Evolutionary conservation across 2,329 filamentous ascomycete genomes (phyloP).

Genomic region (Ascochyta viciae-villosae): DNA sequence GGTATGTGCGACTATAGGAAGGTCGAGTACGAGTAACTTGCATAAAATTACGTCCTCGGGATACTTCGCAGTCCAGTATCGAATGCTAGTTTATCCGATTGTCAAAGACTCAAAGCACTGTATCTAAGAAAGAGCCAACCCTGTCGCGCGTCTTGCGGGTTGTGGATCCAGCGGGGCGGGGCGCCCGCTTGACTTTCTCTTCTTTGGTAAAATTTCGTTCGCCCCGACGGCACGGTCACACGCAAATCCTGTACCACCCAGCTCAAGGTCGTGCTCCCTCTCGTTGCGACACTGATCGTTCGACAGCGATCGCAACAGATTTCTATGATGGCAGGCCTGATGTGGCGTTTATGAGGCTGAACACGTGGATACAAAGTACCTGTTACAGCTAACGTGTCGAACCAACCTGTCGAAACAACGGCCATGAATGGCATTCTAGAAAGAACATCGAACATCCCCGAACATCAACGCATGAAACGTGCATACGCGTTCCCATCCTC

Average conservation of each 20-base stretch:
- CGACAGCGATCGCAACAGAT: slow-evolving; percentile 11
- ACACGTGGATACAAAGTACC: slow-evolving; percentile 9
- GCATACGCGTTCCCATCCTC: slow-evolving; percentile 12
- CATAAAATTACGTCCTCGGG: background rate
- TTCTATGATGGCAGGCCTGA: slow-evolving; percentile 4
- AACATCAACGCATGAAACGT: slow-evolving; percentile 12
- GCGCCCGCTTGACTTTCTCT: slow-evolving; percentile 12
- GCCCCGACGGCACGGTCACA: slow-evolving; percentile 11
- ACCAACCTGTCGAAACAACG: slow-evolving; percentile 16
- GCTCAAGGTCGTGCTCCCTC: slow-evolving; percentile 1
- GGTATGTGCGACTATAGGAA: background rate
- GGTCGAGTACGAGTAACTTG: background rate
- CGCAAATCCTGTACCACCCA: slow-evolving; percentile 4
- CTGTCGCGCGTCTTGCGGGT: slow-evolving; percentile 13
- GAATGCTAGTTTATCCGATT: background rate
- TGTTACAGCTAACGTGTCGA: slow-evolving; percentile 17
- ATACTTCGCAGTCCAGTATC: background rate
- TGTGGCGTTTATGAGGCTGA: slow-evolving; percentile 14
- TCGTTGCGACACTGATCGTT: slow-evolving; percentile 4
- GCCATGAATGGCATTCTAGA: slow-evolving; percentile 17
- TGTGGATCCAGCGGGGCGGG: slow-evolving; percentile 15
- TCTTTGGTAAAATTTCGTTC: slow-evolving; percentile 3
- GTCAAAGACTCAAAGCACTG: slow-evolving; percentile 3
- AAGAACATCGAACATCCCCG: slow-evolving; percentile 13
- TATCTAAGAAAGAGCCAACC: slow-evolving; percentile 1